Evolutionary conservation across 805 yeast species (phyloP), one percentile per base, ranked within the genome.

Genomic region (Spathaspora hagerdaliae): DNA sequence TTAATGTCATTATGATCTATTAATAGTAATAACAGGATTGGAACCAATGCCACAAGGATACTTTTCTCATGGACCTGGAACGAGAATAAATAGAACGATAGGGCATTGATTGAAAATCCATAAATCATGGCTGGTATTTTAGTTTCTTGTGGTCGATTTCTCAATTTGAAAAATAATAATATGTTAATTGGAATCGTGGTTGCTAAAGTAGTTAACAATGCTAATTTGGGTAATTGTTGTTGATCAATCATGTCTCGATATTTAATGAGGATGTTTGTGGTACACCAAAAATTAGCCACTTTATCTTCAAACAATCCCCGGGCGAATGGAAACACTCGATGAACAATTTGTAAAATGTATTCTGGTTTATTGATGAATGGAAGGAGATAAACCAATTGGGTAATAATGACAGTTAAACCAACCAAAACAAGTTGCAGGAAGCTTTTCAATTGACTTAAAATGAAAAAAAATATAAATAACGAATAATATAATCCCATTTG

Each of bases 231-330:
- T 38, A 94, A 71, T 54, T 85, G 78, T 11, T 70, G 65, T 13
- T 74, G 71, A 2, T 79, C 60, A 56, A 86, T 84, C 0, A 74
- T 41, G 5, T 65, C 55, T 51, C 78, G 81, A 58, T 88, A 84
- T 61, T 92, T 92, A 59, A 91, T 62, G 9, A 89, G 51, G 1
- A 85, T 71, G 61, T 94, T 94, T 1, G 90, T 71, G n/a, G 96
- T 84, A 64, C 98, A 91, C 99, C 99, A 94, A 57, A 94, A 85
- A 60, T 91, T 94, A 35, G 96, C 96, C 12, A 94, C 98, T 61
- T 94, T 94, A 60, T 94, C 98, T 63, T 94, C 99, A 75, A 95
- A 94, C 7, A 94, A 74, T 0, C 99, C 99, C 59, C 98, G 77
- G 38, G 82, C 79, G 53, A 94, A 92, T 1, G 99, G 99, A 63